Evolutionary conservation across 441 rosid genomes (phyloP).

Genomic region (Adansonia madagascariensis): DNA sequence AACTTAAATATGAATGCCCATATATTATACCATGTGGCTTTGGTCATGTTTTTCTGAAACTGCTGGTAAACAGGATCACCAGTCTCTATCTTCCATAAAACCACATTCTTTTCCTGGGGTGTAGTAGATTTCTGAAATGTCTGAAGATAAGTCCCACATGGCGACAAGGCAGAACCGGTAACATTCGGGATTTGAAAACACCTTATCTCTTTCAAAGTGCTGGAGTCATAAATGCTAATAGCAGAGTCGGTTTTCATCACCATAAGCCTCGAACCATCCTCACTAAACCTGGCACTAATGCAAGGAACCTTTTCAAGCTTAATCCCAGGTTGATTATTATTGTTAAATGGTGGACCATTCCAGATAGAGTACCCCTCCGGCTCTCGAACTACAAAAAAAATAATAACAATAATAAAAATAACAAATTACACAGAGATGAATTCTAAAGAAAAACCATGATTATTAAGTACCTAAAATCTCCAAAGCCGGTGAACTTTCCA

Average conservation of each 20-base stretch:
- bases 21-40: constrained; percentile 64
- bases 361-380: constrained; percentile 75
- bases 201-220: constrained; percentile 58
- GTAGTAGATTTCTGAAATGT: constrained; percentile 77
- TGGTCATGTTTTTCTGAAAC: constrained; percentile 79
- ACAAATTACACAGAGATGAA: constrained; percentile 10
- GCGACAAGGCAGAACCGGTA: constrained; percentile 65
- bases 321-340: constrained; percentile 56
- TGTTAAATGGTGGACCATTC: constrained; percentile 81
- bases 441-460: constrained; percentile 10
- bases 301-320: constrained; percentile 70
- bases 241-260: constrained; percentile 58
- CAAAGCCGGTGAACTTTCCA: constrained; percentile 51
- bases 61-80: constrained; percentile 70
- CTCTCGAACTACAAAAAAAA: constrained; percentile 55
- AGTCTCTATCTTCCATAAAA: constrained; percentile 61
- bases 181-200: constrained; percentile 64
- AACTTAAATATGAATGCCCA: neutral
- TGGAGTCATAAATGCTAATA: constrained; percentile 63
- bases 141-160: constrained; percentile 78
- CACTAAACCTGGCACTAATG: constrained; percentile 59
- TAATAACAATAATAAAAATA: constrained; percentile 8
- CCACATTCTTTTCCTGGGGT: constrained; percentile 83
- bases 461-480: constrained; percentile 64
- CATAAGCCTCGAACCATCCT: constrained; percentile 76